Evolutionary conservation across 768 basidiomycete species (phyloP), one percentile per base, ranked within the genome.

Genomic region (Tremella yokohamensis): DNA sequence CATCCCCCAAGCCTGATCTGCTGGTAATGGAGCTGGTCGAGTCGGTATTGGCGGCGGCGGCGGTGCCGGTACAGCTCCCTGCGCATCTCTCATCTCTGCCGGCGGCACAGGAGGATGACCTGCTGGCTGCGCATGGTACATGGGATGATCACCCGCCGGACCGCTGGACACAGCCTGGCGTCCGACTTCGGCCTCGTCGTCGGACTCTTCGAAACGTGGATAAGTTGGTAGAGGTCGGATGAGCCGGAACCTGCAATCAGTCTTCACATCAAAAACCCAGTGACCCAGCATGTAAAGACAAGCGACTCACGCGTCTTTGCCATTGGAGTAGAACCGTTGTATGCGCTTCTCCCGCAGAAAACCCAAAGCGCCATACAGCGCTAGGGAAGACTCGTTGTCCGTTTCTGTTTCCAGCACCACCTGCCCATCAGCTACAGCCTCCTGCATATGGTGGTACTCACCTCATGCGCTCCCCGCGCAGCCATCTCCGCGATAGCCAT

Each of bases 271-370:
- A n/a, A 16, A 6, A 15, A 15, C 15, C n/a, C 7, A 15, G 42
- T 45, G n/a, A 45, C n/a, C 7, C 6, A 4, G 7, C 40, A 0
- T 18, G 40, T 15, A 15, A 49, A 50, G 34, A 13, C 13, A n/a
- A 16, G 15, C 40, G 4, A 72, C 75, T 61, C 52, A 96, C 0
- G 93, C 93, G 72, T 98, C 92, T 77, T 97, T 97, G 47, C 90
- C 90, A 72, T 96, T 99, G 64, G 98, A 83, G 70, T 99, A 98
- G 78, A 98, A 99, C 1, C 96, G 84, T 73, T 87, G 86, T 16
- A 99, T 81, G 3, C 93, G 85, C 74, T 98, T 98, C 80, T 97
- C 93, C 40, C 90, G 85, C 22, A 97, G 88, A 78, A 99, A 99
- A 0, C 96, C 96, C 44, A 98, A 82, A 7, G 87, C 86, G 60